Conservation (phyloP, 495 filamentous ascomycete species). For the Chlorociboria aeruginascens region DNA sequence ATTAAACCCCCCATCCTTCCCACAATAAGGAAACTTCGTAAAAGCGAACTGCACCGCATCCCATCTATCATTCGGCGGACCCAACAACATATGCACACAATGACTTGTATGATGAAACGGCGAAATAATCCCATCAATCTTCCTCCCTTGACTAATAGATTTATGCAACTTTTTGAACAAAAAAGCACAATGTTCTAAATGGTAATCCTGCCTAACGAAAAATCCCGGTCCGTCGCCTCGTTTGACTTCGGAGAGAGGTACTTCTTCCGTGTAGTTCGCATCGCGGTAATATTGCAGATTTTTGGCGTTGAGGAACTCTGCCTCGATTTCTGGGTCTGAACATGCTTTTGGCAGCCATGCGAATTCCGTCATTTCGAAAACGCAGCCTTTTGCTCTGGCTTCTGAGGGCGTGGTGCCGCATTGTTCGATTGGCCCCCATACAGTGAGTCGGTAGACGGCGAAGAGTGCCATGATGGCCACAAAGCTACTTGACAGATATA, state of each 20-base stretch:
- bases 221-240: not conserved
- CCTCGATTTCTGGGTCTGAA: not conserved
- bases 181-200: conserved; percentile 1
- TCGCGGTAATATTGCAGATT: not conserved
- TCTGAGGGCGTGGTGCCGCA: not conserved
- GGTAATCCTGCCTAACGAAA: not conserved
- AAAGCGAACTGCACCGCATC: conserved; percentile 2
- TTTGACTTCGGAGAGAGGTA: not conserved
- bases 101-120: not conserved
- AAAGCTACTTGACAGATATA: not conserved
- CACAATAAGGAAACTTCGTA: conserved; percentile 2
- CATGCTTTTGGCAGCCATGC: not conserved
- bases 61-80: not conserved
- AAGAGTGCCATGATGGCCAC: not conserved
- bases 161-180: conserved; percentile 1
- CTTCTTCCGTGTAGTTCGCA: not conserved
- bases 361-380: not conserved
- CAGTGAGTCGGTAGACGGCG: not conserved
- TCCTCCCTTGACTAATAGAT: not conserved
- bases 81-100: conserved; percentile 2
- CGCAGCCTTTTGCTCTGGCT: not conserved
- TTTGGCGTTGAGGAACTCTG: not conserved
- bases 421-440: not conserved
- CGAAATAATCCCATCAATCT: not conserved
- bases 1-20: conserved; percentile 1